These are phyloP conservation scores for Metarhizium robertsii DNA, from an alignment of 2,329 filamentous ascomycete genomes.

Conservation along the genomic window DNA sequence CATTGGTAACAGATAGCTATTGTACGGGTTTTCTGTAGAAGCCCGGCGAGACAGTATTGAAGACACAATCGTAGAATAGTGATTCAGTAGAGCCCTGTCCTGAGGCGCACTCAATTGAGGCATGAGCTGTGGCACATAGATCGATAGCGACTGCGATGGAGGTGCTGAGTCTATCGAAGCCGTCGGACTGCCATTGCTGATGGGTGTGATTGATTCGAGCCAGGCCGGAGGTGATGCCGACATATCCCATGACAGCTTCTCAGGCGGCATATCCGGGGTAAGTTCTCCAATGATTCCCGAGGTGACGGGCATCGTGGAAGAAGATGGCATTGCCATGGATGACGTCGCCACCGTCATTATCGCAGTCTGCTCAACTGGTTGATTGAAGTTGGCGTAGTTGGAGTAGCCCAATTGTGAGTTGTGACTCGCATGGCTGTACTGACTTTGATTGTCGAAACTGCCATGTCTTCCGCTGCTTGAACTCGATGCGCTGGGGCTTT, in stretches of 20 bases:
- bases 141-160: conserved; percentile 12
- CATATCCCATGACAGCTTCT: conserved; percentile 14
- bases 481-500: conserved; percentile 13
- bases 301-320: conserved; percentile 3
- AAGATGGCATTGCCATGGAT: conserved; percentile 3
- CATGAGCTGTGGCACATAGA: conserved; percentile 20
- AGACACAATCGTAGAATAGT: conserved; percentile 24
- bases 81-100: conserved; percentile 24
- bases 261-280: conserved; percentile 11
- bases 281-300: conserved; percentile 7
- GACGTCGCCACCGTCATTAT: conserved; percentile 5
- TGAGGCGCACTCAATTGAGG: conserved; percentile 19
- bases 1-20: conserved; percentile 22
- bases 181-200: conserved; percentile 15
- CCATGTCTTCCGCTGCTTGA: conserved; percentile 8
- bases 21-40: conserved; percentile 20
- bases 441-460: conserved; percentile 10
- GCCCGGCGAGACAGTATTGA: conserved; percentile 21
- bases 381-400: conserved; percentile 3
- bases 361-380: conserved; percentile 2
- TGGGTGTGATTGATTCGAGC: conserved; percentile 15
- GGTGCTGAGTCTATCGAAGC: conserved; percentile 11
- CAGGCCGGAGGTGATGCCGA: conserved; percentile 12
- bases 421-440: conserved; percentile 5
- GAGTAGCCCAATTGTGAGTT: background rate